phyloP scores from a whole-genome alignment of 1,139 yeast species.

The Barnettozyma hawaiiensis region DNA sequence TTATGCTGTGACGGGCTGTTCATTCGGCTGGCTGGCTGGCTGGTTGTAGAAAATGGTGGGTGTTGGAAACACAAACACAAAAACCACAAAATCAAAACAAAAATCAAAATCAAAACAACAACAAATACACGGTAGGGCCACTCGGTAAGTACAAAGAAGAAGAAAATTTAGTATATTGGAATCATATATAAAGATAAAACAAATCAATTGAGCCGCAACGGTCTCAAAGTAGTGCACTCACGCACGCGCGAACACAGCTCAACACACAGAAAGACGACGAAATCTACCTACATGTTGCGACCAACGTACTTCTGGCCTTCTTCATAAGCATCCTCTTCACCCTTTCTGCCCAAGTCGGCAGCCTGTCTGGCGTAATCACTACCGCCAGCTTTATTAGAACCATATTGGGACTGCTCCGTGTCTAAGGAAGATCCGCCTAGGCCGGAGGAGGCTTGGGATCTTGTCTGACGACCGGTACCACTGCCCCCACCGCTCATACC shows the following conservation, averaged over 20 bases:
- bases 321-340: slow-evolving; percentile 18
- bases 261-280: neutral
- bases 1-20: slow-evolving; percentile 33
- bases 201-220: neutral
- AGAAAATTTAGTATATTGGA: neutral
- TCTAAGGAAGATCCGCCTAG: slow-evolving; percentile 1
- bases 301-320: slow-evolving; percentile 23
- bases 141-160: neutral
- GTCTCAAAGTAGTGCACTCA: no score
- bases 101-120: neutral
- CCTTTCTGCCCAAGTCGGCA: slow-evolving; percentile 19
- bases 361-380: slow-evolving; percentile 16
- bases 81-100: neutral
- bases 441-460: slow-evolving; percentile 17
- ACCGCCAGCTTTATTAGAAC: slow-evolving; percentile 11
- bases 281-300: slow-evolving; percentile 22
- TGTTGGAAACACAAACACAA: no score
- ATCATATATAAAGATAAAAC: neutral
- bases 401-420: slow-evolving; percentile 1
- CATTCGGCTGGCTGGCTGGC: slow-evolving; percentile 4
- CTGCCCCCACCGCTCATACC: neutral
- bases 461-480: slow-evolving; percentile 18
- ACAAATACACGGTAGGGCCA: neutral
- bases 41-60: no score
- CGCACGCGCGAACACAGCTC: no score